Base-by-base conservation (phyloP, 2,329 filamentous ascomycete genomes). In the Fusarium sp. region DNA sequence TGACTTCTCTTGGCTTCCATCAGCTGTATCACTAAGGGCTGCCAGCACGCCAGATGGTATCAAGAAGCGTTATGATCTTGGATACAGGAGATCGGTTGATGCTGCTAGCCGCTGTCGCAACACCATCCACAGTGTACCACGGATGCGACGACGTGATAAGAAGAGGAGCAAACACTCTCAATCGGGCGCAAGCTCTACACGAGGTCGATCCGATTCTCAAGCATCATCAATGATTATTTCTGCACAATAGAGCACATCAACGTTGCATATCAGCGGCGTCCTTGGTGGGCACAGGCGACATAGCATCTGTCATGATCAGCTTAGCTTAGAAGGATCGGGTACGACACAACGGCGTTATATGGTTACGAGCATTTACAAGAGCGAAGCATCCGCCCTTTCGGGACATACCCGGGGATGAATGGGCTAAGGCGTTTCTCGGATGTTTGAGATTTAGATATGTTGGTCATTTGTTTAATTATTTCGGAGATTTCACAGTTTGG, bases 71-170 rank as follows among this genome's bases (percentile, higher is more conserved):
- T 74, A 75, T 25, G 70, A 70, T 5, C 64, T 76, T 12, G 65
- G 61, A 38, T 76, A 69, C 38, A 67, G 71, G 44, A 65, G 71
- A 32, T 76, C 74, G 6, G 54, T 46, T 18, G 74, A 76, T 48
- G 74, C 73, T n/a, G 74, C 72, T 38, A 73, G 61, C 20, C 59
- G 59, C 25, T 76, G 74, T 51, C 65, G 57, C 58, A 75, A 75
- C 22, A 67, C 72, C 24, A 58, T 76, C 7, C 71, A 73, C 41
- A 69, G 61, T 46, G 57, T 67, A 8, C 74, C 74, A 18, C 69
- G 74, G 25, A 76, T 76, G 74, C 70, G 74, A 56, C 70, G 74
- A n/a, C 73, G 74, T 49, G 71, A 75, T 41, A 76, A 74, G 54
- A 73, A 65, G 45, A 64, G 46, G 41, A 67, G 53, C 24, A 71